Evolutionary conservation across 371 early-diverging fungal species (phyloP).

Genomic region (Mucor velutinosus): DNA sequence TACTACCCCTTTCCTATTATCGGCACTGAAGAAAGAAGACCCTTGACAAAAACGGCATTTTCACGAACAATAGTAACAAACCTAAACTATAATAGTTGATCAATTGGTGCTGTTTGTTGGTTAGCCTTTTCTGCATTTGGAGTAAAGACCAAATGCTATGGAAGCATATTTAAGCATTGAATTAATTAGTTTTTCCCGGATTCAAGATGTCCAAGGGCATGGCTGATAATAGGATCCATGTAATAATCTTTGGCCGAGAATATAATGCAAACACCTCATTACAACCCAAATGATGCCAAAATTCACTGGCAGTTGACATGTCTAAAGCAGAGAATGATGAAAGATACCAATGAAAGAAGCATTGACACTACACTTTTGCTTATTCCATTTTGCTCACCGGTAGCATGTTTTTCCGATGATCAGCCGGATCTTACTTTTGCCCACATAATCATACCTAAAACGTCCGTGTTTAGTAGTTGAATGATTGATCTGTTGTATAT

Average conservation of each 20-base stretch:
- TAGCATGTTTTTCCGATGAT: slow-evolving; percentile 10
- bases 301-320: too few relatives aligned
- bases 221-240: not conserved
- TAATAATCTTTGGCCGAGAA: too few relatives aligned
- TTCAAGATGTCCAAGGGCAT: not conserved
- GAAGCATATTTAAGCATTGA: not conserved
- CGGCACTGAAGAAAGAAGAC: too few relatives aligned
- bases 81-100: not conserved
- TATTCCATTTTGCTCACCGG: not conserved
- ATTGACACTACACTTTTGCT: not conserved
- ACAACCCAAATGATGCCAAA: too few relatives aligned
- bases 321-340: too few relatives aligned
- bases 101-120: not conserved
- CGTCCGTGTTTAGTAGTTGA: not conserved
- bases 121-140: not conserved
- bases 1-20: too few relatives aligned
- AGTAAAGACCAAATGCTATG: not conserved
- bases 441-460: not conserved
- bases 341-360: not conserved
- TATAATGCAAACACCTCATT: too few relatives aligned
- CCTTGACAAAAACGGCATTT: too few relatives aligned
- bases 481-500: not conserved
- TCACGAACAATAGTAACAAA: not conserved
- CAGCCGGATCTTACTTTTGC: slow-evolving; percentile 9
- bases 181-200: not conserved